Base-by-base conservation (phyloP, 2,329 filamentous ascomycete species). In the Sclerotinia minor region DNA sequence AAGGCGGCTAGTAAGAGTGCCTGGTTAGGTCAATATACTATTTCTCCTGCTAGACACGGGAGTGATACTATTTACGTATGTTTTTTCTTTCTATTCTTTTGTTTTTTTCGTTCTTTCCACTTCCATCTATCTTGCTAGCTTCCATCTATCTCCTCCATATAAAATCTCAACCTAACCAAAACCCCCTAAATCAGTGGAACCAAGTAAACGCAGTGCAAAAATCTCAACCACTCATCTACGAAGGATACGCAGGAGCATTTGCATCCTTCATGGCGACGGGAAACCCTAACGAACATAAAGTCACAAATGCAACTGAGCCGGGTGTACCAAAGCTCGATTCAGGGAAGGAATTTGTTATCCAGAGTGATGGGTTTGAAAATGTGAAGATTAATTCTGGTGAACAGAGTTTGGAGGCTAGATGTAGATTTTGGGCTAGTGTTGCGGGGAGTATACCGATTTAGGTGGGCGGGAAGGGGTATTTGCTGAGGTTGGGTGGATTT, bases 261-360 rank as follows among this genome's bases (percentile, higher is more conserved):
- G 85, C 84, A 0, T 85, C 83, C 32, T 89, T 88, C 75, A 83
- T 88, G 68, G 80, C 84, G 74, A 86, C 83, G 0, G 85, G 84
- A 0, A 81, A 87, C 74, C 85, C 86, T 0, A 87, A 88, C 72
- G 77, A 79, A 17, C 79, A 84, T 68, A 88, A 87, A 68, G 69
- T 87, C 47, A 87, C 84, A 0, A 78, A 80, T 65, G 68, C 68
- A 1, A 78, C 76, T 38, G 74, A 81, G 58, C 75, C 76, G 21
- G 82, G 78, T 1, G 81, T 87, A 9, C 85, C 85, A 1, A 73
- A 75, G 24, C 67, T 35, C 32, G 19, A 24, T 0, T 73, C 77
- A 0, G 79, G 78, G 0, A 73, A 80, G 67, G 81, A 88, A 74
- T 87, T 85, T 73, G 79, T 87, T 4, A 79, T 88, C 47, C 75